These are phyloP conservation scores for Aspergillus piperis DNA, from an alignment of 2,329 filamentous ascomycete genomes.

Conservation along the genomic window DNA sequence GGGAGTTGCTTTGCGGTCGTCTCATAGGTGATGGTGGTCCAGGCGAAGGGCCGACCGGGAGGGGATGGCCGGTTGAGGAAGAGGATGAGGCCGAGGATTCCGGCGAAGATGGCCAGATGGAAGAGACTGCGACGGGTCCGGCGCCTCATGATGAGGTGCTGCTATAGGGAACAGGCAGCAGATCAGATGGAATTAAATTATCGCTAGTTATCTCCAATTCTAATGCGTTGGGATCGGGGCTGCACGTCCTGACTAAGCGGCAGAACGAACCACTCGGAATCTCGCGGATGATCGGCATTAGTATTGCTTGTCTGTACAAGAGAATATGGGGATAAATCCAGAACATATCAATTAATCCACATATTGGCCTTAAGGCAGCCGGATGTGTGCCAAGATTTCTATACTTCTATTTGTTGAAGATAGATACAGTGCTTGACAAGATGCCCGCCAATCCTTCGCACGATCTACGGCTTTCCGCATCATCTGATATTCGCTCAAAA, in stretches of 20 bases:
- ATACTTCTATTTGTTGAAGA: too few relatives aligned
- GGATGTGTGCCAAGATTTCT: not conserved
- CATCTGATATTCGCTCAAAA: not conserved
- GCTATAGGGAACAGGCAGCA: not conserved
- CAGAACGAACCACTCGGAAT: not conserved
- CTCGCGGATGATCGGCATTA: not conserved
- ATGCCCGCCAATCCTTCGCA: not conserved
- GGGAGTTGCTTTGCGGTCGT: slow-evolving; percentile 39
- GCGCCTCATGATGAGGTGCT: slow-evolving; percentile 13
- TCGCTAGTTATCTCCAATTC: not conserved
- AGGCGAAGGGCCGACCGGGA: slow-evolving; percentile 41
- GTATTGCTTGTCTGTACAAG: too few relatives aligned
- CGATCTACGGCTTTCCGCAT: not conserved
- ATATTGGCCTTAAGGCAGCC: too few relatives aligned
- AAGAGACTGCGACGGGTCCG: slow-evolving; percentile 32
- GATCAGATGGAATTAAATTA: too few relatives aligned
- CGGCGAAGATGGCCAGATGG: slow-evolving; percentile 39
- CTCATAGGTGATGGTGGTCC: slow-evolving; percentile 48
- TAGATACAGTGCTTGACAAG: too few relatives aligned
- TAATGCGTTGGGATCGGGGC: not conserved
- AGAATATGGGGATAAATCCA: too few relatives aligned
- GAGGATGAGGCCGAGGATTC: slow-evolving; percentile 39
- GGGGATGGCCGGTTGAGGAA: slow-evolving; percentile 39
- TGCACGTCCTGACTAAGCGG: not conserved
- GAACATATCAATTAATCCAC: too few relatives aligned